phyloP scores from a whole-genome alignment of 208 protist genomes.

The Trypanosoma vivax region DNA sequence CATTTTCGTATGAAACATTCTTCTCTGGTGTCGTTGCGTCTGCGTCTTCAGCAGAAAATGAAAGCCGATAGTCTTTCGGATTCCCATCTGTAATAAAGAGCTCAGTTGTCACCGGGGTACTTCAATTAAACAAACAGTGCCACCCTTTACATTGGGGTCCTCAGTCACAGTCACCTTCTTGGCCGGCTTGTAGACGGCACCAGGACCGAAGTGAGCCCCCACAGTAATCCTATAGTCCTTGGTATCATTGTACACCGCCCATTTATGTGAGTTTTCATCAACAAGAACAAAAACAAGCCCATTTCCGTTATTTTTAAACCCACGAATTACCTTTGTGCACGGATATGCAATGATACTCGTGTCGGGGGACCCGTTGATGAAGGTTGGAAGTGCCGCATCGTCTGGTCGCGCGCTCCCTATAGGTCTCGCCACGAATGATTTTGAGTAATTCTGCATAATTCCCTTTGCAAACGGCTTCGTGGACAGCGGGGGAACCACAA shows the following conservation, averaged over 20 bases:
- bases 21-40: slow-evolving; percentile 33
- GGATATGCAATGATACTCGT: slow-evolving; percentile 20
- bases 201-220: slow-evolving; percentile 41
- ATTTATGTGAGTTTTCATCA: slow-evolving; percentile 29
- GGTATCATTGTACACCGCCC: slow-evolving; percentile 68
- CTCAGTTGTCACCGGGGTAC: slow-evolving; percentile 48
- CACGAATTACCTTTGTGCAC: slow-evolving; percentile 51
- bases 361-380: slow-evolving; percentile 51
- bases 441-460: slow-evolving; percentile 33
- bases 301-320: slow-evolving; percentile 56
- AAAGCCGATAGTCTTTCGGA: slow-evolving; percentile 49
- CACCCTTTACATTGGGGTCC: slow-evolving; percentile 35
- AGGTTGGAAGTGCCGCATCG: slow-evolving; percentile 30
- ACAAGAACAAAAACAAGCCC: slow-evolving; percentile 53
- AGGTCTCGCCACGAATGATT: slow-evolving; percentile 58
- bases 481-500: slow-evolving; percentile 43
- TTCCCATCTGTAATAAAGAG: slow-evolving; percentile 46
- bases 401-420: slow-evolving; percentile 22
- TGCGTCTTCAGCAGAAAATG: slow-evolving; percentile 40
- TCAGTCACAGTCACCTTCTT: slow-evolving; percentile 24
- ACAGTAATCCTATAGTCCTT: slow-evolving; percentile 61
- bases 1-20: slow-evolving; percentile 42
- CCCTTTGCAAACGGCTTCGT: slow-evolving; percentile 63
- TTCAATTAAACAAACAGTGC: slow-evolving; percentile 41
- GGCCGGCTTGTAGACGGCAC: slow-evolving; percentile 26